A percentile compares a stretch with the other conserved stretches of the same genome.
Conservation (phyloP, 345 rosid genomes). For the Clausena lansium region DNA sequence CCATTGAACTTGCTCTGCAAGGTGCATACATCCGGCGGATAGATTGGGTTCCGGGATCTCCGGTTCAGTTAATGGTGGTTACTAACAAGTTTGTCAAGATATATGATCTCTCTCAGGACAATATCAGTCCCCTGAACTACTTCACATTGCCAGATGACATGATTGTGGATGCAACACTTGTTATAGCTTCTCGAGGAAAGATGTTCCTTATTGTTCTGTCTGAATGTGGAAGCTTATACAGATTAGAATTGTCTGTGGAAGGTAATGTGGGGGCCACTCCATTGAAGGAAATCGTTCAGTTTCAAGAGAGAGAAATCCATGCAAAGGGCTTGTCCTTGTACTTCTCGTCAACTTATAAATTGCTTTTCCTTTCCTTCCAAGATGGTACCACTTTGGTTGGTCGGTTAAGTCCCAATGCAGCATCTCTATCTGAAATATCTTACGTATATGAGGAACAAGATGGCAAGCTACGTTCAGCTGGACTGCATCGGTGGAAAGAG, state of each 20-base stretch:
- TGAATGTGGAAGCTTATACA: slow-evolving; percentile 73
- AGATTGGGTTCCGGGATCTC: slow-evolving; percentile 97
- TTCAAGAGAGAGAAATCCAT: slow-evolving; percentile 57
- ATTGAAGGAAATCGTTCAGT: slow-evolving; percentile 67
- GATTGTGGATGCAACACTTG: slow-evolving; percentile 86
- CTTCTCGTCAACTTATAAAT: slow-evolving; percentile 71
- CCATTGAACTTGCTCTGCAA: slow-evolving; percentile 93
- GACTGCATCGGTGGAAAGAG: slow-evolving; percentile 92
- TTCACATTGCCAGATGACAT: slow-evolving; percentile 76
- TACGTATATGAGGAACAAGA: slow-evolving; percentile 76
- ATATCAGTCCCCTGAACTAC: slow-evolving; percentile 91
- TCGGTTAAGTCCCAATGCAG: slow-evolving; percentile 63
- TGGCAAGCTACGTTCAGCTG: slow-evolving; percentile 65
- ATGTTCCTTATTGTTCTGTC: slow-evolving; percentile 87
- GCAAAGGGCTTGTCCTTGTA: slow-evolving; percentile 85
- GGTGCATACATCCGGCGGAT: slow-evolving; percentile 88
- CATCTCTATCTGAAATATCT: slow-evolving; percentile 67
- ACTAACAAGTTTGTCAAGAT: slow-evolving; percentile 91
- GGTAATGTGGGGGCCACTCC: slow-evolving; percentile 86
- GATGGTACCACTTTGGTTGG: slow-evolving; percentile 86
- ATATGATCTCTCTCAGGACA: slow-evolving; percentile 94
- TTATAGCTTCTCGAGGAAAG: slow-evolving; percentile 75
- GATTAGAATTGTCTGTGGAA: slow-evolving; percentile 70
- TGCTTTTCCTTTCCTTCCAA: slow-evolving; percentile 79
- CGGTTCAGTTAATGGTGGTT: slow-evolving; percentile 85